Base-by-base conservation (phyloP, 2,329 filamentous ascomycete genomes). In the Nemania sp. region DNA sequence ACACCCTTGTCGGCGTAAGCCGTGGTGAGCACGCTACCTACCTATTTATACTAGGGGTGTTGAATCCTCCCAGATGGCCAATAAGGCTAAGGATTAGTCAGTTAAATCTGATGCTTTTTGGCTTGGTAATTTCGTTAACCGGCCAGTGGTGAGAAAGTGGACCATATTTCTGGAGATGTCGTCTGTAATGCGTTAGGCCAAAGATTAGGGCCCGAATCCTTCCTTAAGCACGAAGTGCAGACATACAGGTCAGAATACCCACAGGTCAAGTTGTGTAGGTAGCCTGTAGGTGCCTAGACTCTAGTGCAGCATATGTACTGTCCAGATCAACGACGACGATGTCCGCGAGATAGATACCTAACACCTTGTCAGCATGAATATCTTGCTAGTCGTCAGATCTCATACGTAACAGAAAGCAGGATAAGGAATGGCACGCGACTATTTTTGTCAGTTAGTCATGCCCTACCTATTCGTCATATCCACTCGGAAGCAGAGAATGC, bases 91-190 rank as follows among this genome's bases (percentile, higher is more conserved):
- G 46, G 40, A 42, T 49, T 46, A 54, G 32, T 40, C 50, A 55
- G 39, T 39, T n/a, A 20, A 51, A 37, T 20, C 18, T 43, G 17
- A 21, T 12, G 3, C 13, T 37, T 37, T 10, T 62, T 54, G 25
- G 51, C 51, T 40, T 43, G 34, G 34, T 54, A 59, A 62, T 62
- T 25, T 62, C 52, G 48, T 46, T 59, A 62, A 50, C 17, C 18
- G 17, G 11, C 21, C 20, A 13, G 20, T 20, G 40, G 11, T 17
- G 12, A 12, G 15, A 35, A 39, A 40, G 60, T 56, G 60, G 60
- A 52, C 18, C 60, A 29, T 25, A 18, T 45, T 47, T 7, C 34
- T 29, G 40, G 34, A 35, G 2, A 25, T 9, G 12, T n/a, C 45
- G 20, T 48, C 59, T 43, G 11, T 18, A 62, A 49, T 18, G 29